These are phyloP conservation scores for Chloranthus sessilifolius DNA, from an alignment of 164 flowering plant genomes.

Conservation along the genomic window DNA sequence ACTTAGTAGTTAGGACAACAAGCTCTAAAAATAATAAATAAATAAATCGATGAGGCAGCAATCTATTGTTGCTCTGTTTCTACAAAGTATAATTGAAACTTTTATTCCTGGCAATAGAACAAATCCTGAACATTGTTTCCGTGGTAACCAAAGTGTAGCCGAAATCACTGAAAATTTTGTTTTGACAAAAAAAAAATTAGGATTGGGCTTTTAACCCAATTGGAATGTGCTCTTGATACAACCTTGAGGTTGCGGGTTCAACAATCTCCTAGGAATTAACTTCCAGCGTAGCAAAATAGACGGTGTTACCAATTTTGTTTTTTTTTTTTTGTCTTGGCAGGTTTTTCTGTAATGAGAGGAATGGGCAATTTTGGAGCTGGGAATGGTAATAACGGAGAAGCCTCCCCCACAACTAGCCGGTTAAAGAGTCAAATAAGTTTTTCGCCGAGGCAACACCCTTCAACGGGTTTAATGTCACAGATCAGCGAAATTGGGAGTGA, in stretches of 20 bases:
- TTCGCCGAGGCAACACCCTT: conserved; percentile 33
- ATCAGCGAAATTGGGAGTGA: conserved; percentile 43
- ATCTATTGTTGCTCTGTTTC: no score
- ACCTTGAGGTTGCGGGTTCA: no score
- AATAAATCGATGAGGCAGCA: no score
- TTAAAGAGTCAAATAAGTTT: conserved; percentile 35
- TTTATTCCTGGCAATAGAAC: no score
- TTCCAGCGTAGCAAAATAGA: background rate
- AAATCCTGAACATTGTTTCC: no score
- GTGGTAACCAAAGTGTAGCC: no score
- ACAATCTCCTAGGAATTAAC: no score
- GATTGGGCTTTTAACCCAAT: background rate
- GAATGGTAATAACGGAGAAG: conserved; percentile 29
- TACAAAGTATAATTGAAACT: background rate
- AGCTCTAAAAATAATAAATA: no score
- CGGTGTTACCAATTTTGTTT: background rate
- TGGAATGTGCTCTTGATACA: background rate
- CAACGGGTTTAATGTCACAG: conserved; percentile 41
- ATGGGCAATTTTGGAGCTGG: conserved; percentile 38
- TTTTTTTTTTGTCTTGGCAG: conserved; percentile 27
- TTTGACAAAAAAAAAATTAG: background rate
- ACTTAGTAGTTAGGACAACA: no score
- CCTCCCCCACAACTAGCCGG: conserved; percentile 31
- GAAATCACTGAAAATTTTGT: conserved; percentile 1
- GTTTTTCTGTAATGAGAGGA: conserved; percentile 47